These are phyloP conservation scores for Paraurostyla sp. DNA, from an alignment of 73 alveolate species.

Conservation along the genomic window DNA sequence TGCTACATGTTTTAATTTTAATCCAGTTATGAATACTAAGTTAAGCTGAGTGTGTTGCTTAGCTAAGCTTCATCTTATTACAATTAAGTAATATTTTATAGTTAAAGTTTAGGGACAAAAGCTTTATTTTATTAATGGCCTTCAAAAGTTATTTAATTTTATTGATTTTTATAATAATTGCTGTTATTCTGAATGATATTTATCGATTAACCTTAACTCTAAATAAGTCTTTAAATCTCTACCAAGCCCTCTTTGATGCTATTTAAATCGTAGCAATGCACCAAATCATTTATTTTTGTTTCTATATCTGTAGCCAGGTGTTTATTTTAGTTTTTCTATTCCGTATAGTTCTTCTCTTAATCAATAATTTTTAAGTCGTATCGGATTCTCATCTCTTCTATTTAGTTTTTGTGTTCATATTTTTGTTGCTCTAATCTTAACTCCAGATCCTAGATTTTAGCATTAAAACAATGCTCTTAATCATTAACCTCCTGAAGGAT, in stretches of 20 bases:
- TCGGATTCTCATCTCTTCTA: constrained; percentile 4
- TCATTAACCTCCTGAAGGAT: too few species aligned
- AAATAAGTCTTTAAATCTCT: too few species aligned
- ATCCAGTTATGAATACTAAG: background rate
- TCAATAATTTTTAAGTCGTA: background rate
- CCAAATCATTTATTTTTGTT: background rate
- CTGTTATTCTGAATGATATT: background rate
- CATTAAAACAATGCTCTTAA: too few species aligned
- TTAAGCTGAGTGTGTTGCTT: background rate
- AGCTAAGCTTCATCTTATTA: background rate
- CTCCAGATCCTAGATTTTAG: too few species aligned
- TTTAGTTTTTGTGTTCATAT: background rate
- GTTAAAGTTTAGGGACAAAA: background rate
- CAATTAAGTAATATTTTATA: background rate
- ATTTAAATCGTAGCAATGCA: too few species aligned
- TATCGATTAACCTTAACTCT: too few species aligned
- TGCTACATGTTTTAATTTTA: background rate
- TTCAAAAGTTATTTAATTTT: background rate
- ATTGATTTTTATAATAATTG: background rate
- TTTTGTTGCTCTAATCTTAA: too few species aligned
- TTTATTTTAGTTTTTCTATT: background rate
- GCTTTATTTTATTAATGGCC: constrained; percentile 2
- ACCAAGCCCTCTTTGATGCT: too few species aligned
- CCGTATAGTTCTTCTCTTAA: background rate
- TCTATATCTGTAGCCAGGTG: background rate